Base-by-base conservation (phyloP, 2,329 filamentous ascomycete genomes). In the Parastagonospora nodorum region DNA sequence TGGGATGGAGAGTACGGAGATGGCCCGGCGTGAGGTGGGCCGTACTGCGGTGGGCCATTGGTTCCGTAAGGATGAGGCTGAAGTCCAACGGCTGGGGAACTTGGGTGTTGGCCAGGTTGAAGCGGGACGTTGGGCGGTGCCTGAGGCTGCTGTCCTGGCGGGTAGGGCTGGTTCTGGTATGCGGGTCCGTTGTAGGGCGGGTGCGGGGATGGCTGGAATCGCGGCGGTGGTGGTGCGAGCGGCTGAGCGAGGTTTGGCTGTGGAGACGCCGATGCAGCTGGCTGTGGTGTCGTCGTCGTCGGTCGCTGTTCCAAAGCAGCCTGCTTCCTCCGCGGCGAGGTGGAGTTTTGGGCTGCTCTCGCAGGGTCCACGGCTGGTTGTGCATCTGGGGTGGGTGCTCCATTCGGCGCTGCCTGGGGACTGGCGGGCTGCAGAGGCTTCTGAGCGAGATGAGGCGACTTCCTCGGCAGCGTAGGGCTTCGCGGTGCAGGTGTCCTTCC, bases 151-250 rank as follows among this genome's bases (percentile, higher is more conserved):
- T 69, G 72, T 45, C 66, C 71, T 31, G 53, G 66, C 11, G 68
- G 57, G 45, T 75, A 75, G 8, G 74, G 72, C 19, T 75, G 69
- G 29, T 74, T 72, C 29, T 66, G 50, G 12, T 73, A 66, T n/a
- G 72, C 57, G 39, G 68, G 45, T 14, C 51, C 67, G 37, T 61
- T 71, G 57, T 72, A 73, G 10, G 39, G 53, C 33, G 66, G 48
- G 31, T 60, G 68, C 4, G 65, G 48, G 35, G 65, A 61, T 33
- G 60, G 63, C 24, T 67, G 63, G 40, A 62, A 57, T 42, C 44
- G 40, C 8, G 61, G 40, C 8, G 61, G 47, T 8, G 60, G 53
- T 16, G 59, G 57, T 27, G 51, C 59, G 9, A 52, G 58, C 12
- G 64, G 54, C 31, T 66, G 68, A 2, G 54, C 55, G 5, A 42